Evolutionary conservation across 2,329 filamentous ascomycete species (phyloP).

Genomic region (Malbranchea cinnamomea): DNA sequence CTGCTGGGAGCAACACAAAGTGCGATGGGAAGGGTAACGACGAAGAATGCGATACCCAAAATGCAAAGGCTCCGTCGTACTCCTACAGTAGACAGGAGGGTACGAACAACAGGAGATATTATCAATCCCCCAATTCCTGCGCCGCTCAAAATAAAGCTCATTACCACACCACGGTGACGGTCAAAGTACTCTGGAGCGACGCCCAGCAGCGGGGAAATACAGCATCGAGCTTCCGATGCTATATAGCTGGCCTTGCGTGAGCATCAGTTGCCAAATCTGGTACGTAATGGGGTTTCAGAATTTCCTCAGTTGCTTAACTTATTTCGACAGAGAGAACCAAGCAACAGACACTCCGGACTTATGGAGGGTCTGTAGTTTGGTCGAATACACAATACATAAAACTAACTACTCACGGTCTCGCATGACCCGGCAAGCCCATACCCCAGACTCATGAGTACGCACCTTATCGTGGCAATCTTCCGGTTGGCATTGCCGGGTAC

Average conservation of each 20-base stretch:
- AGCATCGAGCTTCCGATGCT: slow-evolving; percentile 25
- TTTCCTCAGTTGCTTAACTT: no score
- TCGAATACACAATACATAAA: neutral
- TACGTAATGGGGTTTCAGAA: no score
- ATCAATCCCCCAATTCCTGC: slow-evolving; percentile 26
- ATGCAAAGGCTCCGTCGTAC: slow-evolving; percentile 5
- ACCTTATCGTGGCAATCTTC: slow-evolving; percentile 28
- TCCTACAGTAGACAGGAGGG: slow-evolving; percentile 5
- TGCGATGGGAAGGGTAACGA: slow-evolving; percentile 6
- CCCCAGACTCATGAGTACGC: slow-evolving; percentile 27
- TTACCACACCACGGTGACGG: slow-evolving; percentile 21
- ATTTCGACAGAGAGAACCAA: no score
- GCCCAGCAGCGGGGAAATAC: slow-evolving; percentile 25
- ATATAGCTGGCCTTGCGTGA: slow-evolving; percentile 24
- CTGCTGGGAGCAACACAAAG: slow-evolving; percentile 7
- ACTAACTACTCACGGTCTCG: slow-evolving; percentile 2
- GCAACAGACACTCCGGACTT: no score
- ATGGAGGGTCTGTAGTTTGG: no score
- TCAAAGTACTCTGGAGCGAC: slow-evolving; percentile 27
- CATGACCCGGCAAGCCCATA: slow-evolving; percentile 7
- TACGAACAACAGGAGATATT: slow-evolving; percentile 17
- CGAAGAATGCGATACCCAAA: slow-evolving; percentile 4
- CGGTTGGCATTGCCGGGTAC: slow-evolving; percentile 22
- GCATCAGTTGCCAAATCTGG: slow-evolving; percentile 20
- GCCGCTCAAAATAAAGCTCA: slow-evolving; percentile 25